A percentile compares a stretch with the other conserved stretches of the same genome.
Conservation (phyloP, 495 filamentous ascomycete genomes). For the Neurospora sp. region DNA sequence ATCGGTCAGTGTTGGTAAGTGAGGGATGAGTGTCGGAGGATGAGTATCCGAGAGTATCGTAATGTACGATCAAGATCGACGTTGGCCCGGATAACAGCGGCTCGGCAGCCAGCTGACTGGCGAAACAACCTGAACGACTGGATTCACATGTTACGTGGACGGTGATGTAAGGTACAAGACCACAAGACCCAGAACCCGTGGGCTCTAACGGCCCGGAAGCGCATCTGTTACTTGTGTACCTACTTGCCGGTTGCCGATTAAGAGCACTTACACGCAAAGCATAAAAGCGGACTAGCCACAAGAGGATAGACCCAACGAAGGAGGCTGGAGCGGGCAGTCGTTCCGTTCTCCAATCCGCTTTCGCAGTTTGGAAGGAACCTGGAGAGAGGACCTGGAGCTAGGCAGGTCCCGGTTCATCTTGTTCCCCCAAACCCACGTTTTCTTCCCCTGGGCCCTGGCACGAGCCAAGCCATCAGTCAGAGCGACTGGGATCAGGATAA, state of each 20-base stretch:
- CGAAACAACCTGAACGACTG: neutral
- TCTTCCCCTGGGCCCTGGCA: neutral
- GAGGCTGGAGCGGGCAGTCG: neutral
- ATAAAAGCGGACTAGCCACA: neutral
- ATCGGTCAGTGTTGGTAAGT: neutral
- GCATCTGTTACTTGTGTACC: neutral
- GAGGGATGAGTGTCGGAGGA: neutral
- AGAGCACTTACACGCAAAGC: neutral
- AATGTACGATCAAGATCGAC: neutral
- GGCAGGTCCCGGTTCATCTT: neutral
- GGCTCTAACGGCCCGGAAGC: neutral
- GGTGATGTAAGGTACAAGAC: neutral
- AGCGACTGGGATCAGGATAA: neutral
- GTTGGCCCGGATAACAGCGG: neutral
- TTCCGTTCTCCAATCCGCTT: neutral
- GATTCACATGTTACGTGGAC: neutral
- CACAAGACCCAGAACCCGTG: neutral
- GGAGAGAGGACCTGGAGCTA: neutral
- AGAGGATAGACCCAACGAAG: neutral
- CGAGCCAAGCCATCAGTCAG: neutral
- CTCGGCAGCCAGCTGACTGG: neutral
- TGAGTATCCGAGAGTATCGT: neutral
- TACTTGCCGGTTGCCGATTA: neutral
- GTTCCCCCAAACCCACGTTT: neutral
- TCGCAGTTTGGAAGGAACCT: neutral